A percentile compares a stretch with the other conserved stretches of the same genome.
Evolutionary conservation across 1,139 yeast species (phyloP).

Genomic region (Geotrichum candidum): DNA sequence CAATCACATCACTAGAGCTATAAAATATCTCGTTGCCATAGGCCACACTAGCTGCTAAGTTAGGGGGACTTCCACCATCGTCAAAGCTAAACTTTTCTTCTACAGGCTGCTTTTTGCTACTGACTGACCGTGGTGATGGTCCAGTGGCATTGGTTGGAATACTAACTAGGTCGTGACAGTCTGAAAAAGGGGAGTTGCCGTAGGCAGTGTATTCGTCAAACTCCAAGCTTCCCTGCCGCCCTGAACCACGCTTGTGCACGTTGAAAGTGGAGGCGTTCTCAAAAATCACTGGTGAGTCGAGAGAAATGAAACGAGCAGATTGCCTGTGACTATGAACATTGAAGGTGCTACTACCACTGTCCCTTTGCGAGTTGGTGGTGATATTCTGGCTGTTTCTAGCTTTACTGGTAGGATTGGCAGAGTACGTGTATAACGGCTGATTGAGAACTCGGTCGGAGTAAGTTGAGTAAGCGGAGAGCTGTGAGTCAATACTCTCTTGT

Average conservation of each 20-base stretch:
- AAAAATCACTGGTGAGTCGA: constrained; percentile 1
- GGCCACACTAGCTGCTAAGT: neutral
- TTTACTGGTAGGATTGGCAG: neutral
- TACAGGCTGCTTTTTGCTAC: neutral
- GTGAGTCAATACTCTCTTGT: neutral
- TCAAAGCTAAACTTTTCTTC: neutral
- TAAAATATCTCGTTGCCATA: constrained; percentile 12
- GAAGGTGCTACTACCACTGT: neutral
- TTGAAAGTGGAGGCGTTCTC: neutral
- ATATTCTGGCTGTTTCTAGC: neutral
- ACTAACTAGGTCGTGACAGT: neutral
- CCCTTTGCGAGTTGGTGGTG: neutral
- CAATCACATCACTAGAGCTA: constrained; percentile 8
- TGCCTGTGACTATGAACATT: neutral
- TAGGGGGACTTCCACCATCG: neutral
- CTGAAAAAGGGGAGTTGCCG: constrained; percentile 1
- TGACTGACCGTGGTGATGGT: neutral
- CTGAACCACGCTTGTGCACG: neutral
- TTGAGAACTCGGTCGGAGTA: constrained; percentile 3
- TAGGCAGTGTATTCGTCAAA: neutral
- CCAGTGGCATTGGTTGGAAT: neutral
- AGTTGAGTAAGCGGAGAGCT: neutral
- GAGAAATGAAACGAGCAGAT: neutral
- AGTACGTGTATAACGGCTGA: neutral
- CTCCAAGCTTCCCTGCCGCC: neutral